These are phyloP conservation scores for Lupinus albus DNA, from an alignment of 306 rosid species.

Conservation along the genomic window DNA sequence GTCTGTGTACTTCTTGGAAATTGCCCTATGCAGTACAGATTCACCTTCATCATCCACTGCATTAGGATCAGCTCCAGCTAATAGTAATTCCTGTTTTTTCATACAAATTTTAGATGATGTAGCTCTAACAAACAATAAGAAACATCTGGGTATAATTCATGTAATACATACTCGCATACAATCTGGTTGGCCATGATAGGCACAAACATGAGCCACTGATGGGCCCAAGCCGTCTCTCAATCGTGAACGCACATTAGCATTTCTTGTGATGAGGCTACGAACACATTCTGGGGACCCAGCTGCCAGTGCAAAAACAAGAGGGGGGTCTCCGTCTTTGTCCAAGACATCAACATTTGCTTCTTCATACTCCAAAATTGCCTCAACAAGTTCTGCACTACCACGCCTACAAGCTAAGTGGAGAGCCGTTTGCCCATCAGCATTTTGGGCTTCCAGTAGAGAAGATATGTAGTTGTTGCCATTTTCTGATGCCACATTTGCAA, in stretches of 20 bases:
- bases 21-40: constrained; percentile 91
- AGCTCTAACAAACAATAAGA: constrained; percentile 38
- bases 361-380: constrained; percentile 72
- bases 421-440: constrained; percentile 94
- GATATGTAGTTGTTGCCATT: constrained; percentile 58
- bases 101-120: constrained; percentile 27
- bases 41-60: constrained; percentile 97
- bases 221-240: constrained; percentile 94
- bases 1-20: constrained; percentile 88
- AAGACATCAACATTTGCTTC: constrained; percentile 90
- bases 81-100: constrained; percentile 68
- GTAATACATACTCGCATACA: constrained; percentile 89
- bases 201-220: constrained; percentile 93
- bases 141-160: constrained; percentile 37
- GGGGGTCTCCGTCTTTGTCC: constrained; percentile 98
- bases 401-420: constrained; percentile 97
- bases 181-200: constrained; percentile 98
- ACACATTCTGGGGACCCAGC: constrained; percentile 98
- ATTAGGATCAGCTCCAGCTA: constrained; percentile 98
- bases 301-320: constrained; percentile 92
- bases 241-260: constrained; percentile 83
- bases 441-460: constrained; percentile 80
- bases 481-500: constrained; percentile 69
- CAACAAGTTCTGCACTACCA: constrained; percentile 87
- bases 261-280: constrained; percentile 69